Percentiles rank a stretch among this genome's conserved stretches.
phyloP scores from a whole-genome alignment of 306 rosid species.

The Castanospermum australe region DNA sequence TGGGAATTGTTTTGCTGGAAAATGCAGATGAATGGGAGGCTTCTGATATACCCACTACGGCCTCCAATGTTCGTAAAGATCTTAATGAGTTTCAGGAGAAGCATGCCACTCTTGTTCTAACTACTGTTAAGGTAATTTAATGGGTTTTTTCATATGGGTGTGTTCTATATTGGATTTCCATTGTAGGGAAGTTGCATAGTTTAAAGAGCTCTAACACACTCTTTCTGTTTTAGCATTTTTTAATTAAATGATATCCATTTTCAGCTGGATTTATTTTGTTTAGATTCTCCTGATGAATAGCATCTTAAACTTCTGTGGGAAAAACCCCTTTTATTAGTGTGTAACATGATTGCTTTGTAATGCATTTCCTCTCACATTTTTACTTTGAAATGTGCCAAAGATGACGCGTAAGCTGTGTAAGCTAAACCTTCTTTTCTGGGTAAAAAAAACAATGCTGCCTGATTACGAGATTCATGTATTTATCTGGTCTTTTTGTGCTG shows the following conservation, averaged over 20 bases:
- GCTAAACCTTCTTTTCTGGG: background rate
- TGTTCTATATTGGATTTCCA: background rate
- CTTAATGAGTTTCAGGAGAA: constrained; percentile 96
- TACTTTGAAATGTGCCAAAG: constrained; percentile 14
- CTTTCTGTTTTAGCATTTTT: background rate
- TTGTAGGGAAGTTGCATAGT: background rate
- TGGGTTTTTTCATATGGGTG: background rate
- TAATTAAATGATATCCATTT: background rate
- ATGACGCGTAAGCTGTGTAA: constrained; percentile 2
- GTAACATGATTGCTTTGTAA: background rate
- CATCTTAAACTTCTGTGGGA: background rate
- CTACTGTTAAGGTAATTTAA: constrained; percentile 78
- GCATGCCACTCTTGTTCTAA: constrained; percentile 89
- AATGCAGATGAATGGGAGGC: constrained; percentile 70
- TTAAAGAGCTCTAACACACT: background rate
- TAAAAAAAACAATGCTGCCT: background rate
- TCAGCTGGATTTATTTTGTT: background rate
- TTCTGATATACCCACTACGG: constrained; percentile 56
- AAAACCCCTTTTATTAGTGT: background rate
- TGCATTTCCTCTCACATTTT: constrained; percentile 14
- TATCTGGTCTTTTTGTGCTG: background rate
- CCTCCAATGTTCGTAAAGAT: constrained; percentile 87
- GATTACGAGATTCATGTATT: constrained; percentile 4
- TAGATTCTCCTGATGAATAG: background rate
- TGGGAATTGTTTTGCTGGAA: background rate